Conservation (phyloP, 257 asterid species). For the Nicotiana sylvestris region DNA sequence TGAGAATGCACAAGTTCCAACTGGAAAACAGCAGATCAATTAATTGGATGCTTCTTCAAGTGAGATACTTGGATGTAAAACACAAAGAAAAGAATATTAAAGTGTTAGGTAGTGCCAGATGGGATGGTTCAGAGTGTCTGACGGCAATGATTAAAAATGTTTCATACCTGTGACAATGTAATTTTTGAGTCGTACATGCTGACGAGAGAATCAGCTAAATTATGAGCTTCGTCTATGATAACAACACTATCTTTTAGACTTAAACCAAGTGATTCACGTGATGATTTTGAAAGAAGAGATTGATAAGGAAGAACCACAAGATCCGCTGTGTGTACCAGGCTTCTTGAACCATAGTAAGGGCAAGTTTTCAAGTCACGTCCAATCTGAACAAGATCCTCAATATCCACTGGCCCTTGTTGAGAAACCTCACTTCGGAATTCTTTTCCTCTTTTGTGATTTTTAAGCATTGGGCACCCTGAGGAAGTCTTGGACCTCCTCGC, state of each 20-base stretch:
- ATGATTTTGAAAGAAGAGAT: slow-evolving; percentile 91
- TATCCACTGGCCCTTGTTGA: slow-evolving; percentile 72
- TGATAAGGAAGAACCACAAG: slow-evolving; percentile 95
- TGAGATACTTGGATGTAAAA: slow-evolving; percentile 7
- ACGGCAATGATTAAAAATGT: not conserved
- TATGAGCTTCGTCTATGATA: slow-evolving; percentile 95
- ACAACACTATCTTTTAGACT: slow-evolving; percentile 64
- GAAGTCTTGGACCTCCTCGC: slow-evolving; percentile 44
- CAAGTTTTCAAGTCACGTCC: slow-evolving; percentile 75
- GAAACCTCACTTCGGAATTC: slow-evolving; percentile 55
- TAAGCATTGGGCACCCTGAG: slow-evolving; percentile 76
- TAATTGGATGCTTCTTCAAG: slow-evolving; percentile 13
- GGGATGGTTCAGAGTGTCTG: not conserved
- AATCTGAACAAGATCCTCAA: slow-evolving; percentile 84
- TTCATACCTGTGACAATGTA: slow-evolving; percentile 66
- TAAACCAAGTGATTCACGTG: slow-evolving; percentile 89
- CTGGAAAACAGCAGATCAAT: slow-evolving; percentile 41
- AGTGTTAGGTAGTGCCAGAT: not conserved
- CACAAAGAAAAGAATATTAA: not conserved
- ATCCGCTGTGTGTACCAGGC: slow-evolving; percentile 75
- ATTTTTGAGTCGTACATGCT: slow-evolving; percentile 82
- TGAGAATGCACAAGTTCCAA: slow-evolving; percentile 60
- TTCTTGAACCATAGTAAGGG: slow-evolving; percentile 95
- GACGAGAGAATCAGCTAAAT: slow-evolving; percentile 92
- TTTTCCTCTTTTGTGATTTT: slow-evolving; percentile 49